Conservation (phyloP, 306 rosid genomes). For the Dalbergia cultrata region DNA sequence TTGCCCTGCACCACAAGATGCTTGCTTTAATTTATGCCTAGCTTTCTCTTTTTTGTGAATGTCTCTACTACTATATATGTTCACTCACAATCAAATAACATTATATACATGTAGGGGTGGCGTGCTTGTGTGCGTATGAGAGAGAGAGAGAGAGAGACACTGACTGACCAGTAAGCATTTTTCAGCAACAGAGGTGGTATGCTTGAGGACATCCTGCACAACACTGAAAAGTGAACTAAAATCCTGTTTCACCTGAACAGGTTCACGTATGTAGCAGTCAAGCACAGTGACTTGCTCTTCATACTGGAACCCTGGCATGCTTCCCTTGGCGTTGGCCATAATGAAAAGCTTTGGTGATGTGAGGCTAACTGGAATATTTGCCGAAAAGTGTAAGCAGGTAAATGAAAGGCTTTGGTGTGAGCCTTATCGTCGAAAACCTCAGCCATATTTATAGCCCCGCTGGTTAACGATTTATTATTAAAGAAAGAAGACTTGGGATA, state of each 20-base stretch:
- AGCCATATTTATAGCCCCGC: neutral
- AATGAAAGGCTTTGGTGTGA: neutral
- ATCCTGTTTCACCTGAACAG: neutral
- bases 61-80: no score
- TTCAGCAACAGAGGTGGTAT: neutral
- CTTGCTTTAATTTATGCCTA: no score
- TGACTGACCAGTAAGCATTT: slow-evolving; percentile 1
- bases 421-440: neutral
- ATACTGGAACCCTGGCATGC: neutral
- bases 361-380: no score
- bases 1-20: neutral
- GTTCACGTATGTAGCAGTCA: neutral
- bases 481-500: neutral
- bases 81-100: no score
- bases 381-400: neutral
- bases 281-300: neutral
- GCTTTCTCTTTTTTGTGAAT: no score
- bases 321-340: neutral
- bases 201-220: neutral
- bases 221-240: neutral
- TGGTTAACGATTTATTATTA: neutral
- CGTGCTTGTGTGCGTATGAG: no score
- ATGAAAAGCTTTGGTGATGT: no score
- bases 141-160: neutral
- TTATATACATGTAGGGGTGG: no score